A percentile compares a stretch with the other conserved stretches of the same genome.
Conservation (phyloP, 2,329 filamentous ascomycete genomes). For the Elsinoe australis region DNA sequence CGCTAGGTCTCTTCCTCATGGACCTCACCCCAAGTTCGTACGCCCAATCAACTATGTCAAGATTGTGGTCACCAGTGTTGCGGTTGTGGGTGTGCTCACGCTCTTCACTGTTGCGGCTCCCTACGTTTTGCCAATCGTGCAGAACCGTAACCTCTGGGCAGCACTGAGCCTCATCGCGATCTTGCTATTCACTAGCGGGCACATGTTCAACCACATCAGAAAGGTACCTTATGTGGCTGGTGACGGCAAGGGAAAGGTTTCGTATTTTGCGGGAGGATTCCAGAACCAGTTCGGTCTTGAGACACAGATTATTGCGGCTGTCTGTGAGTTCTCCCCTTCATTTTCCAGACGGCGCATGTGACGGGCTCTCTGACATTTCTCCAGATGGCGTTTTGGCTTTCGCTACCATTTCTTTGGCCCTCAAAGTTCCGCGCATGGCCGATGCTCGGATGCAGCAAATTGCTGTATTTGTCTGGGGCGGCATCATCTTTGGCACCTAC, state of each 20-base stretch:
- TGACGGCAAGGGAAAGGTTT: constrained; percentile 76
- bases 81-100: constrained; percentile 62
- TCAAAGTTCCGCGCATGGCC: constrained; percentile 84
- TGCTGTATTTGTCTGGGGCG: constrained; percentile 71
- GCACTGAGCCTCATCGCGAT: constrained; percentile 81
- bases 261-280: constrained; percentile 85
- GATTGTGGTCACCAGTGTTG: constrained; percentile 59
- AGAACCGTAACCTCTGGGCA: constrained; percentile 91
- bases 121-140: constrained; percentile 71
- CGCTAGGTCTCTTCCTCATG: constrained; percentile 63
- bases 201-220: constrained; percentile 99
- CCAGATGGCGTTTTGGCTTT: constrained; percentile 76
- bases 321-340: constrained; percentile 59
- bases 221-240: constrained; percentile 87
- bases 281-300: constrained; percentile 90
- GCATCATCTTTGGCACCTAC: constrained; percentile 72
- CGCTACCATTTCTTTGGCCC: constrained; percentile 77
- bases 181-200: constrained; percentile 86
- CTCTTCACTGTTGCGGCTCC: constrained; percentile 64
- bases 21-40: constrained; percentile 67
- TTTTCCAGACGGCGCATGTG: not conserved
- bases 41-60: constrained; percentile 83
- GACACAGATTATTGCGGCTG: constrained; percentile 86
- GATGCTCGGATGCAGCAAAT: constrained; percentile 72
- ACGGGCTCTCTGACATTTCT: constrained; percentile 18